These are phyloP conservation scores for Incumbomyces delicatus DNA, from an alignment of 2,329 filamentous ascomycete genomes.

Conservation along the genomic window DNA sequence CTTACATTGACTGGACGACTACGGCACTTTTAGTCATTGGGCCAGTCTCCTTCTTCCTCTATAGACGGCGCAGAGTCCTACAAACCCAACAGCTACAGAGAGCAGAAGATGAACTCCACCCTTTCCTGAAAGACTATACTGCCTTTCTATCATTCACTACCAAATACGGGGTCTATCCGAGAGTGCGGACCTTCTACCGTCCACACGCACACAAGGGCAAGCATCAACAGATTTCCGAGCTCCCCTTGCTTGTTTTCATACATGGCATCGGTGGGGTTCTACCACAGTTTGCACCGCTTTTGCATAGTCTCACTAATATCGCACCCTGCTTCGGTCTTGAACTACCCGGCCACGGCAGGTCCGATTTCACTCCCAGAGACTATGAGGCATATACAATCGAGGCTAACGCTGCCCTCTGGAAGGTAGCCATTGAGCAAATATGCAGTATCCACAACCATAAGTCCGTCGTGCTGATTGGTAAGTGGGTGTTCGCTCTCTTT, in stretches of 20 bases:
- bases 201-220: constrained; percentile 74
- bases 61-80: not conserved
- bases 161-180: constrained; percentile 57
- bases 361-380: constrained; percentile 57
- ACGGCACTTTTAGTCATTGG: no score
- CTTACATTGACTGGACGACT: no score
- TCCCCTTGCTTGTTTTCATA: constrained; percentile 82
- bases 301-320: constrained; percentile 71
- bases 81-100: constrained; percentile 1
- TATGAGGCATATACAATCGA: constrained; percentile 75
- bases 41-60: no score
- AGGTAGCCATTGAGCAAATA: constrained; percentile 54
- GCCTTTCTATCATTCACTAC: constrained; percentile 64
- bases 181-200: constrained; percentile 72
- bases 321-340: constrained; percentile 82
- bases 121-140: constrained; percentile 70
- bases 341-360: constrained; percentile 79
- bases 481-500: constrained; percentile 20
- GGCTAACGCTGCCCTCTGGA: constrained; percentile 64
- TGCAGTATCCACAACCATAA: constrained; percentile 15
- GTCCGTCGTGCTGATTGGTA: constrained; percentile 17
- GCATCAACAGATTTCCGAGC: constrained; percentile 58
- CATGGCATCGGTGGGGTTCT: constrained; percentile 90
- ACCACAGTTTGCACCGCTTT: constrained; percentile 72
- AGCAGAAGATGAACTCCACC: constrained; percentile 52